Evolutionary conservation across 108 stramenopile species (phyloP), one percentile per base, ranked within the genome.

Genomic region (Skeletonema marinoi): DNA sequence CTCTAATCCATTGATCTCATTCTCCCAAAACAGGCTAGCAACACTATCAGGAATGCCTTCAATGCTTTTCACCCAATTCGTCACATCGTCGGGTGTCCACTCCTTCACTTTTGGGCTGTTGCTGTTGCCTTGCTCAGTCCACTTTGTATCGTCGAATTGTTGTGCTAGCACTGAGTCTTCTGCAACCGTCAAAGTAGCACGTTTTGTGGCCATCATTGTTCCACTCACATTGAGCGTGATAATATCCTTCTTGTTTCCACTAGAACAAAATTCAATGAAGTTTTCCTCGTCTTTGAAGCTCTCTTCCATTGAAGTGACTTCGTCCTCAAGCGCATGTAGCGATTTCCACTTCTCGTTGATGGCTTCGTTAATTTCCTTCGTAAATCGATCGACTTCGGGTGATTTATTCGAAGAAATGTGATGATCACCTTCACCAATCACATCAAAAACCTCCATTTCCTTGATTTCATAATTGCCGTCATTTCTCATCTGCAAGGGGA

Each of bases 41-140:
- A 62, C 19, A 62, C 9, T 9, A 17, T 62, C 25, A 5, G 60
- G 35, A 61, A 75, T 42, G 3, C 54, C 74, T 3, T 75, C 33
- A 38, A 68, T 11, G 5, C 41, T 4, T 16, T 66, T 58, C 66
- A 75, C 30, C 74, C 74, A 75, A 14, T 51, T 65, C 0, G 66
- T 65, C 4, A 67, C 74, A 50, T 75, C 74, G 19, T 75, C 66
- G 2, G 38, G 30, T 30, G 36, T 75, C 74, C 74, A 75, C 17
- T 75, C 58, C 25, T 67, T 58, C 38, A 75, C 48, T 38, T 51
- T 16, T 8, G 7, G 12, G 42, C 5, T 46, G 41, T 17, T 30
- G 4, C 46, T 4, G 46, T 6, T 8, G 36, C 36, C 13, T 46
- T 56, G 39, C 41, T 58, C 60, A 11, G 31, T 67, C 66, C 66